These are phyloP conservation scores for Colletotrichum tanaceti DNA, from an alignment of 2,329 filamentous ascomycete species.

Conservation along the genomic window DNA sequence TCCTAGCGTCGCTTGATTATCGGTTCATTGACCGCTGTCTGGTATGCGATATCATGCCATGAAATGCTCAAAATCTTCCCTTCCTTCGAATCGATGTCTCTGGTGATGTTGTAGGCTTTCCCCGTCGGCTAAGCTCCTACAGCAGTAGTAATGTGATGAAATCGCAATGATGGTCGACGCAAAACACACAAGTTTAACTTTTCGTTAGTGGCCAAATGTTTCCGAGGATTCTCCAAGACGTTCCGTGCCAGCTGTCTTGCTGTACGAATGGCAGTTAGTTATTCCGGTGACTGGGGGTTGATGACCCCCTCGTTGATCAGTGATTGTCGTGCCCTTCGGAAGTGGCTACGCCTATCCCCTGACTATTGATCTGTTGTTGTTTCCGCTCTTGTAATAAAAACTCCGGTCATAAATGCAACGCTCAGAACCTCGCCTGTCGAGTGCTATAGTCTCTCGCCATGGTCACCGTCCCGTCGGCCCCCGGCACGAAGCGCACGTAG, in stretches of 20 bases:
- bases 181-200: too few species aligned
- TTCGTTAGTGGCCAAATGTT: neutral
- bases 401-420: neutral
- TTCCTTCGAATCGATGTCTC: neutral
- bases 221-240: neutral
- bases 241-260: neutral
- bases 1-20: neutral
- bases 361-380: neutral
- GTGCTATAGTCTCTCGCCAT: constrained; percentile 39
- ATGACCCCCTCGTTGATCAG: neutral
- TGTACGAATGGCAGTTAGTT: too few species aligned
- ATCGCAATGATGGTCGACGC: neutral
- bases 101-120: neutral
- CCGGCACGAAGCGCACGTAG: constrained; percentile 39
- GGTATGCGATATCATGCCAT: neutral
- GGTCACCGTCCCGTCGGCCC: constrained; percentile 37
- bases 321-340: neutral
- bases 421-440: constrained; percentile 38
- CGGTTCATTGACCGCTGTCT: neutral
- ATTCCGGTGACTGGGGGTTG: too few species aligned
- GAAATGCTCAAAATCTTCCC: neutral
- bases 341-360: neutral
- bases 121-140: neutral
- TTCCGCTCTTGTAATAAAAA: neutral
- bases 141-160: neutral